Percentiles rank a stretch among this genome's conserved stretches.
Conservation (phyloP, 2,329 filamentous ascomycete species). For the Capronia epimyces region DNA sequence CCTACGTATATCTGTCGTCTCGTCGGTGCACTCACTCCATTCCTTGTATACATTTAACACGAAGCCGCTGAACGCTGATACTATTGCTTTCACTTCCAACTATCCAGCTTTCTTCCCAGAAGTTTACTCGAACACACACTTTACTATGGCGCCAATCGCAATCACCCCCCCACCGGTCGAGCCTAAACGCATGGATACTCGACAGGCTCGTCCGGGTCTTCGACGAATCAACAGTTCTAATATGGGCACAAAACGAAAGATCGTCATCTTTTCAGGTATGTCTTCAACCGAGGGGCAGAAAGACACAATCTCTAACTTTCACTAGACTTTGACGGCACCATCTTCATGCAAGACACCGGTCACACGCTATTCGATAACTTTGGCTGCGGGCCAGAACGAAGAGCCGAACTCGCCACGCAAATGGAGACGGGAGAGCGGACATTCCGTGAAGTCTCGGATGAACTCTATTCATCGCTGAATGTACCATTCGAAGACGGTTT, state of each 20-base stretch:
- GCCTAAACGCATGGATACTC: constrained; percentile 22
- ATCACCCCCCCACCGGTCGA: constrained; percentile 24
- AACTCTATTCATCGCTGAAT: constrained; percentile 64
- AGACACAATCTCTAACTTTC: constrained; percentile 16
- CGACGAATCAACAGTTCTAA: constrained; percentile 26
- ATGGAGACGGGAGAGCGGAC: constrained; percentile 61
- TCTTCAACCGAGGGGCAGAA: background rate
- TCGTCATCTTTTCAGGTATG: constrained; percentile 44
- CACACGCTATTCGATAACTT: constrained; percentile 63
- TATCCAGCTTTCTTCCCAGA: background rate
- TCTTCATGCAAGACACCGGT: constrained; percentile 66
- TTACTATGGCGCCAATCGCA: constrained; percentile 27
- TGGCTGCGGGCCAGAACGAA: constrained; percentile 55
- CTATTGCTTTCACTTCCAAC: background rate
- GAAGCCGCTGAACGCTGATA: background rate
- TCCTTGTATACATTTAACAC: constrained; percentile 5
- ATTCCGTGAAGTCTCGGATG: constrained; percentile 65
- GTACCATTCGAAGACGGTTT: constrained; percentile 65
- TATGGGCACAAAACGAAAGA: constrained; percentile 38
- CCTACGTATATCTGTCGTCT: constrained; percentile 17
- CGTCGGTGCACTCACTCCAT: background rate
- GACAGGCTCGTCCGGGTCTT: constrained; percentile 18
- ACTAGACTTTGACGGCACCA: constrained; percentile 64
- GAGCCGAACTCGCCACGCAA: constrained; percentile 56
- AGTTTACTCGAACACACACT: background rate